A percentile compares a stretch with the other conserved stretches of the same genome.
phyloP scores from a whole-genome alignment of 768 basidiomycete genomes.

The Lactarius quietus region DNA sequence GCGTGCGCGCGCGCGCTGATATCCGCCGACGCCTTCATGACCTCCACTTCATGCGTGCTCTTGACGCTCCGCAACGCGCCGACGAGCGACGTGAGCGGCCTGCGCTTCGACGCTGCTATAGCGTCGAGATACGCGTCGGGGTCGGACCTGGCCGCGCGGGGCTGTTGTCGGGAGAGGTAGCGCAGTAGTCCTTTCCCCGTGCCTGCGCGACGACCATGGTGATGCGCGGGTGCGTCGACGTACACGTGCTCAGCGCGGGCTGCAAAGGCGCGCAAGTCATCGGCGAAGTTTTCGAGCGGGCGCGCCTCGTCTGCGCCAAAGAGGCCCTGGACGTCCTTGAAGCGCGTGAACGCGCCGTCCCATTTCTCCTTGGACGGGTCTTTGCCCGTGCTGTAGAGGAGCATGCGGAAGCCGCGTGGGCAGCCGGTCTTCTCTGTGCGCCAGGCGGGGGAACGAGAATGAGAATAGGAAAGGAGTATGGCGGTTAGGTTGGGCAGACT shows the following conservation, averaged over 20 bases:
- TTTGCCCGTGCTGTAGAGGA: conserved; percentile 74
- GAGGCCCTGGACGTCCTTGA: conserved; percentile 56
- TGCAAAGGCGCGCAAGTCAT: conserved; percentile 55
- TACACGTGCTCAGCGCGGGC: conserved; percentile 45
- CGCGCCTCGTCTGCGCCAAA: conserved; percentile 79
- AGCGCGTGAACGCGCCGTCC: conserved; percentile 84
- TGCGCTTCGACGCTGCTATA: conserved; percentile 44
- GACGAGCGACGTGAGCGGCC: conserved; percentile 62
- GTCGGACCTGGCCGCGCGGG: conserved; percentile 38
- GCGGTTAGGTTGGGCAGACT: conserved; percentile 22
- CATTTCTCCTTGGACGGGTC: conserved; percentile 80
- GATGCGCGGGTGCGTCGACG: conserved; percentile 37
- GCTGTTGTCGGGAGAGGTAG: conserved; percentile 28
- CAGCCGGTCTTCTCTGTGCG: conserved; percentile 67
- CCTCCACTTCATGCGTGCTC: conserved; percentile 65
- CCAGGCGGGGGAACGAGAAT: conserved; percentile 14
- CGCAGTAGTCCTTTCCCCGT: conserved; percentile 13
- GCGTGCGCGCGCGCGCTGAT: conserved; percentile 85
- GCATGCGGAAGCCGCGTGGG: conserved; percentile 80
- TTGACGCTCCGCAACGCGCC: conserved; percentile 75
- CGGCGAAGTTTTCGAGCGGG: conserved; percentile 51
- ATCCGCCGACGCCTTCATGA: conserved; percentile 84
- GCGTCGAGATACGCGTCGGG: conserved; percentile 54
- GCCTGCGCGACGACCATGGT: neutral
- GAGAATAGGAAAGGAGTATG: neutral